Percentiles rank a stretch among this genome's conserved stretches.
These are phyloP conservation scores for Pyrenula massariospora DNA, from an alignment of 495 filamentous ascomycete genomes.

Conservation along the genomic window DNA sequence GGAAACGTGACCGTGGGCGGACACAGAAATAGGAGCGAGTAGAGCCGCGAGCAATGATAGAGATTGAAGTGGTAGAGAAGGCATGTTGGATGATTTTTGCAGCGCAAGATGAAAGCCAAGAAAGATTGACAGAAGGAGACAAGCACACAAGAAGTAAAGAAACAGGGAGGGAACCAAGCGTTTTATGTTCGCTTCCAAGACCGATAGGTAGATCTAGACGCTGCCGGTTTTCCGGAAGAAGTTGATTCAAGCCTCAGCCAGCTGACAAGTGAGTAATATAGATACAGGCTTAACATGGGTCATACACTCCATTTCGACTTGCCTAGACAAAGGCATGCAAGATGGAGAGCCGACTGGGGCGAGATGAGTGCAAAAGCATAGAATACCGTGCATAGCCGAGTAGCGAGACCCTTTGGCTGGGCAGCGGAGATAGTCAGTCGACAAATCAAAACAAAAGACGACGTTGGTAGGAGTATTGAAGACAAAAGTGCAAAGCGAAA, in stretches of 20 bases:
- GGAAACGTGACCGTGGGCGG: conserved; percentile 40
- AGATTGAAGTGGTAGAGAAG: not conserved
- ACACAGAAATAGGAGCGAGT: conserved; percentile 27
- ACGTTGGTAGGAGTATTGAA: too few species aligned
- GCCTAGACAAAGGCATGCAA: not conserved
- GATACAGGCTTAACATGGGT: not conserved
- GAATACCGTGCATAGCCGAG: too few species aligned
- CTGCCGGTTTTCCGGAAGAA: not conserved
- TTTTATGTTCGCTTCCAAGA: not conserved
- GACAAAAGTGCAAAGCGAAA: too few species aligned
- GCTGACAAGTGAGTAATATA: not conserved
- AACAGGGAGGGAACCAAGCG: not conserved
- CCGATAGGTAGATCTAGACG: too few species aligned
- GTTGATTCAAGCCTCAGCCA: not conserved
- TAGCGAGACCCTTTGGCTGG: too few species aligned
- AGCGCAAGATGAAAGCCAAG: not conserved
- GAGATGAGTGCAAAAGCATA: too few species aligned
- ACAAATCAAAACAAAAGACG: not conserved
- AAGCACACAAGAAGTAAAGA: not conserved
- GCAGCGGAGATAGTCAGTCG: not conserved
- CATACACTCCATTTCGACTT: not conserved
- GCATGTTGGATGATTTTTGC: not conserved
- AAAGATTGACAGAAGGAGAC: not conserved
- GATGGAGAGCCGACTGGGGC: too few species aligned
- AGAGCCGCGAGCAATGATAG: not conserved